Evolutionary conservation across 1,139 yeast genomes (phyloP).

Genomic region (Zhuliangozyma parablackwelliae): DNA sequence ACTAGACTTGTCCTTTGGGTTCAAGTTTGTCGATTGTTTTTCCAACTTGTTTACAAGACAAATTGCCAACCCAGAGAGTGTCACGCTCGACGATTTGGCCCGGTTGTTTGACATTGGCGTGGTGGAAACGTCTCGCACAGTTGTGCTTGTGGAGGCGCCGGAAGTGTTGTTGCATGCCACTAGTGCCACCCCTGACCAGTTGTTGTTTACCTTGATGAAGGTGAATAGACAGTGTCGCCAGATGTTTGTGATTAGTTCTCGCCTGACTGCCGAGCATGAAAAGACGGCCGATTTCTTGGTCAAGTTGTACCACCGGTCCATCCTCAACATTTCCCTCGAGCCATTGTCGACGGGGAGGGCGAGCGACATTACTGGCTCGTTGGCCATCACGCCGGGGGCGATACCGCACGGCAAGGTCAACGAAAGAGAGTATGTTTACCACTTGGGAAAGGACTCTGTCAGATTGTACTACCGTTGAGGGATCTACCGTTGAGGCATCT

Average conservation of each 20-base stretch:
- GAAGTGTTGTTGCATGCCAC: constrained; percentile 49
- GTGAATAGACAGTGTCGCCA: constrained; percentile 34
- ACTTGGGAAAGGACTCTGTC: constrained; percentile 54
- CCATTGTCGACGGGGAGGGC: constrained; percentile 82
- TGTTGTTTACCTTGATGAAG: constrained; percentile 31
- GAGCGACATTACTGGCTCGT: constrained; percentile 71
- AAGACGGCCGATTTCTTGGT: constrained; percentile 43
- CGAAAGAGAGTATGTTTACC: constrained; percentile 65
- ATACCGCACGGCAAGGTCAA: constrained; percentile 30
- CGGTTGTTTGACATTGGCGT: constrained; percentile 21
- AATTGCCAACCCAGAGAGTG: constrained; percentile 19
- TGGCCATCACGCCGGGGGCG: constrained; percentile 55
- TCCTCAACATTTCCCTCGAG: constrained; percentile 48
- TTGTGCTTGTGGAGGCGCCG: constrained; percentile 43
- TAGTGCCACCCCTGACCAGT: constrained; percentile 22
- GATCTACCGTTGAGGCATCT: too few relatives aligned
- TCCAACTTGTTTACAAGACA: constrained; percentile 32
- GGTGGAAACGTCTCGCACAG: constrained; percentile 15
- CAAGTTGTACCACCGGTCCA: constrained; percentile 48
- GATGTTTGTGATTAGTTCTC: constrained; percentile 29
- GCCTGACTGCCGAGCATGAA: constrained; percentile 18
- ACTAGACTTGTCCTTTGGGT: constrained; percentile 30
- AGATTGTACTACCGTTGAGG: constrained; percentile 40
- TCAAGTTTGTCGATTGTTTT: constrained; percentile 44
- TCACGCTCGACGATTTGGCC: constrained; percentile 13